phyloP scores from a whole-genome alignment of 1,284 basidiomycete genomes.

The Ustilago nuda region DNA sequence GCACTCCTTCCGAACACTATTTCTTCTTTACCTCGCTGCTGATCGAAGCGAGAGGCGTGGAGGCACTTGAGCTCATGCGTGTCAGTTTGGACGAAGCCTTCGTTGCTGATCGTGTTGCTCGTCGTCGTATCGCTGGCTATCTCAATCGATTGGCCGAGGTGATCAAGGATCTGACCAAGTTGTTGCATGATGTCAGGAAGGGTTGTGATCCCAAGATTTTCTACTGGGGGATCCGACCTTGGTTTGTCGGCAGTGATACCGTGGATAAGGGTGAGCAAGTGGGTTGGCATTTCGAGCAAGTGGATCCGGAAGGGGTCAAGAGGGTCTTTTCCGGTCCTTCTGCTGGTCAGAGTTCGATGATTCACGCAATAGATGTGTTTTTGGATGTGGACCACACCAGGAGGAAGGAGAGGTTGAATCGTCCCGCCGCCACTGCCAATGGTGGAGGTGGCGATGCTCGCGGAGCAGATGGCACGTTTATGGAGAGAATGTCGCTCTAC shows the following conservation, averaged over 20 bases:
- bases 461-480: slow-evolving; percentile 60
- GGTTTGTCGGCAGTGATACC: slow-evolving; percentile 88
- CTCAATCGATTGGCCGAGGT: slow-evolving; percentile 77
- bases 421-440: slow-evolving; percentile 14
- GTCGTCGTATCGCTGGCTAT: slow-evolving; percentile 72
- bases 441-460: slow-evolving; percentile 15
- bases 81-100: slow-evolving; percentile 90
- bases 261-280: slow-evolving; percentile 57
- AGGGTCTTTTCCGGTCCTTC: slow-evolving; percentile 80
- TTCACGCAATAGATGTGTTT: slow-evolving; percentile 90
- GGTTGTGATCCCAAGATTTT: slow-evolving; percentile 84
- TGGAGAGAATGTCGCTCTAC: slow-evolving; percentile 62
- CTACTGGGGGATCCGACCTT: slow-evolving; percentile 86
- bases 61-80: slow-evolving; percentile 86
- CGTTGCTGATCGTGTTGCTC: slow-evolving; percentile 82
- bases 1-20: slow-evolving; percentile 83
- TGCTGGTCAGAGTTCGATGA: slow-evolving; percentile 88
- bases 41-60: slow-evolving; percentile 91
- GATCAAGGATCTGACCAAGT: slow-evolving; percentile 72
- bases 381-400: slow-evolving; percentile 80
- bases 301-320: slow-evolving; percentile 72
- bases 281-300: slow-evolving; percentile 85
- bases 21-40: slow-evolving; percentile 89
- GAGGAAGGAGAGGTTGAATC: slow-evolving; percentile 40
- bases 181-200: slow-evolving; percentile 73